phyloP scores from a whole-genome alignment of 2,329 filamentous ascomycete genomes.

The Fusarium pseudoanthophilum region DNA sequence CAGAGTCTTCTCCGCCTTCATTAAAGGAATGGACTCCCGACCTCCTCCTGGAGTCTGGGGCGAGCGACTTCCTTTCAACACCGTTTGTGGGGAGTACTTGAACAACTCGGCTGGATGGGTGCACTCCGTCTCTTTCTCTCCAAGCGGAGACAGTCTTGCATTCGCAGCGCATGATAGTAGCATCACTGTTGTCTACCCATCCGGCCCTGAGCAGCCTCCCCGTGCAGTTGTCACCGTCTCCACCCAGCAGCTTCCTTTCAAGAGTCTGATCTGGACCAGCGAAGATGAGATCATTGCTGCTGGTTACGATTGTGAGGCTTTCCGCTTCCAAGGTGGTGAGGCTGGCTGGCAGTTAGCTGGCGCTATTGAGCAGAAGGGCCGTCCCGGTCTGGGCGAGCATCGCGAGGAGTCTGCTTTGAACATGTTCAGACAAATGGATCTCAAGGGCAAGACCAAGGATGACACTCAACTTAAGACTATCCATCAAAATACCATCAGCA shows the following conservation, averaged over 20 bases:
- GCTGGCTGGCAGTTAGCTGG: slow-evolving; percentile 86
- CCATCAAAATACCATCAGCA: slow-evolving; percentile 96
- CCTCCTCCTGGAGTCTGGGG: slow-evolving; percentile 93
- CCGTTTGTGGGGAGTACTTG: slow-evolving; percentile 94
- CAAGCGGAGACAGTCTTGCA: slow-evolving; percentile 90
- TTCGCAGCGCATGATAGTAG: slow-evolving; percentile 97
- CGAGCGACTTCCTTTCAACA: slow-evolving; percentile 96
- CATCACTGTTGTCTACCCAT: slow-evolving; percentile 95
- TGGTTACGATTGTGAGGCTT: slow-evolving; percentile 90
- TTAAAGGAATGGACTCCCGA: slow-evolving; percentile 91
- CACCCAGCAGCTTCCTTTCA: slow-evolving; percentile 91
- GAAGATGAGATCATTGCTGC: slow-evolving; percentile 96
- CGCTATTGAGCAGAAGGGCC: slow-evolving; percentile 79
- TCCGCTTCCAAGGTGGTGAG: slow-evolving; percentile 83
- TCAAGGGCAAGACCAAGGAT: slow-evolving; percentile 91
- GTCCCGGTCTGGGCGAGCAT: slow-evolving; percentile 67
- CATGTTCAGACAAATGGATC: slow-evolving; percentile 99
- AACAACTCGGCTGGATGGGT: slow-evolving; percentile 98
- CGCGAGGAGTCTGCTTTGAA: slow-evolving; percentile 94
- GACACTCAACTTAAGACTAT: slow-evolving; percentile 95
- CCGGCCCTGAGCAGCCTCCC: slow-evolving; percentile 88
- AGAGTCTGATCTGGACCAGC: slow-evolving; percentile 89
- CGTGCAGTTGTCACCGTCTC: slow-evolving; percentile 89
- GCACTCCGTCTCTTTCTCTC: slow-evolving; percentile 92
- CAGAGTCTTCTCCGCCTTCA: slow-evolving; percentile 92